Conservation (phyloP, 2,329 filamentous ascomycete genomes). For the Penicillium crustosum region DNA sequence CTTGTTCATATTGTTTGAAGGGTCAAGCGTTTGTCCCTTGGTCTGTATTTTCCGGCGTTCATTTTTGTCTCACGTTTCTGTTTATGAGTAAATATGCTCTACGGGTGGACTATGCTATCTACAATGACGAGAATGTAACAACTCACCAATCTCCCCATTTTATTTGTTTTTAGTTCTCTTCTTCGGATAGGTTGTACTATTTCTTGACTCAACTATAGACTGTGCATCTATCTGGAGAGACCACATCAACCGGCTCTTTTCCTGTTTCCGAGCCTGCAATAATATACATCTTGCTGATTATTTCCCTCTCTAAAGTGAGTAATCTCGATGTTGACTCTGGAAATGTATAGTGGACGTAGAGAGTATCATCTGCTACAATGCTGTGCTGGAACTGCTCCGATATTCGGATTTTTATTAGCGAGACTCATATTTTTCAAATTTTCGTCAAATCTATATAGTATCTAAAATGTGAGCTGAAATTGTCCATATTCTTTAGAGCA, state of each 20-base stretch:
- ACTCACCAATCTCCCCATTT: background rate
- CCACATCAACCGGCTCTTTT: background rate
- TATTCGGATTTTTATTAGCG: background rate
- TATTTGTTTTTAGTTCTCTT: background rate
- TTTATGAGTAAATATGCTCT: slow-evolving; percentile 13
- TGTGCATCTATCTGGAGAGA: background rate
- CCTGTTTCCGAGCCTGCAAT: no score
- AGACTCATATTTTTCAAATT: background rate
- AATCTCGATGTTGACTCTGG: background rate
- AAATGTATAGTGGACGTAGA: no score
- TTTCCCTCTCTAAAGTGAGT: no score
- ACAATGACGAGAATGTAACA: slow-evolving; percentile 12
- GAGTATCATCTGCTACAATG: background rate
- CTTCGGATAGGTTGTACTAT: background rate
- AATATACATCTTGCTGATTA: no score
- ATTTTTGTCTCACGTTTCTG: background rate
- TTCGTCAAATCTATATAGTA: background rate
- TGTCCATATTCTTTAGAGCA: background rate
- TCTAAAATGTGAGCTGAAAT: background rate
- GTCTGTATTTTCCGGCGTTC: slow-evolving; percentile 5
- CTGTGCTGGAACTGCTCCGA: background rate
- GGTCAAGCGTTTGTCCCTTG: slow-evolving; percentile 6
- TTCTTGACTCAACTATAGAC: background rate
- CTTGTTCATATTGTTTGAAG: slow-evolving; percentile 20
- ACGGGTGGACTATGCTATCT: slow-evolving; percentile 8